Evolutionary conservation across 2,329 filamentous ascomycete species (phyloP), one percentile per base, ranked within the genome.

Genomic region (Colletotrichum sp.): DNA sequence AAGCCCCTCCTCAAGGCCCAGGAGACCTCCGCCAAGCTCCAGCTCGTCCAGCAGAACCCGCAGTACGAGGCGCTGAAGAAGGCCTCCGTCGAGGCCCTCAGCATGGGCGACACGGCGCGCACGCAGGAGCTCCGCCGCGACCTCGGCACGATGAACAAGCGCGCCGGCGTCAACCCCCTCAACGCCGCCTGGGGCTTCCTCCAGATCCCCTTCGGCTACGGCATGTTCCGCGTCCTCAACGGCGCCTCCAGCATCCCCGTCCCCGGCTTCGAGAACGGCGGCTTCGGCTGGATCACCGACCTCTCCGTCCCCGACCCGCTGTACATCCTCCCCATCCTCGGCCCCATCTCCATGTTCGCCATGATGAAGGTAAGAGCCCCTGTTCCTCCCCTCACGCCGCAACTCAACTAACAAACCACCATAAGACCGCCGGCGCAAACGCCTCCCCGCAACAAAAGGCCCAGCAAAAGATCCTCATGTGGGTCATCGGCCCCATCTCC

Each of bases 191-290:
- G 86, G 85, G 79, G 83, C 16, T 81, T 88, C 57, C 63, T 85
- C 6, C 87, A 90, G 80, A 80, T 94, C 15, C 93, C 96, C 7
- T 88, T 98, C 78, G 94, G 94, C 77, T 95, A 92, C 83, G 95
- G 96, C 80, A 93, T 94, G 76, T 99, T 96, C 88, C 92, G 94
- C 76, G 88, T 96, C 62, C 84, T 98, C 78, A 90, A 92, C 69
- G 93, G 90, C 79, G 98, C 98, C 94, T 85, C 92, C 2, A 84
- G 88, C 27, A 86, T 99, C 64, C 96, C 96, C 6, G 95, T 98
- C 7, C 96, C 96, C 0, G 93, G 92, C 1, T 84, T 99, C 78
- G 91, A 95, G 80, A 87, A 86, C 2, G 95, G 94, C 36, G 93
- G 95, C 4, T 85, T 93, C 44, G 85, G 93, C 55, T 99, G 97